Conservation (phyloP, 164 flowering plant genomes). For the Kalanchoe fedtschenkoi region DNA sequence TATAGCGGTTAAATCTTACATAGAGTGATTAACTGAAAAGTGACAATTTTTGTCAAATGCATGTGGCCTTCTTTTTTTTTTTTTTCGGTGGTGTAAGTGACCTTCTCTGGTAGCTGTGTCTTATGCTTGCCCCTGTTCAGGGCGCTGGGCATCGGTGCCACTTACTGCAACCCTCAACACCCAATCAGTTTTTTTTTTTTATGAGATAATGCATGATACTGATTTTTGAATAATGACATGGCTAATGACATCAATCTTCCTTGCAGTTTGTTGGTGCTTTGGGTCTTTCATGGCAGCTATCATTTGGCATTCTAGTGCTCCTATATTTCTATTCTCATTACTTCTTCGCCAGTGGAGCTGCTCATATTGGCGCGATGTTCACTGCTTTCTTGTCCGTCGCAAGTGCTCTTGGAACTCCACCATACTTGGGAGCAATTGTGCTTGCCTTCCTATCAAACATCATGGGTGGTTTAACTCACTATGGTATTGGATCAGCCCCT, state of each 20-base stretch:
- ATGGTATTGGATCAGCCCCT: slow-evolving; percentile 94
- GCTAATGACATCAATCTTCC: background rate
- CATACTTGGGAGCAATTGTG: slow-evolving; percentile 69
- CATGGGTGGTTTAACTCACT: slow-evolving; percentile 89
- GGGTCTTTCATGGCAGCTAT: slow-evolving; percentile 82
- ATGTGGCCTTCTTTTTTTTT: background rate
- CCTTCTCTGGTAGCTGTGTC: background rate
- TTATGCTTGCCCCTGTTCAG: too few species aligned
- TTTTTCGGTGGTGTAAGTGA: background rate
- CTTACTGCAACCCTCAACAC: background rate
- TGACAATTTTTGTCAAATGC: background rate
- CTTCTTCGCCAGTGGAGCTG: slow-evolving; percentile 96
- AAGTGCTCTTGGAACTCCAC: slow-evolving; percentile 82
- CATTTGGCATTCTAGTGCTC: slow-evolving; percentile 80
- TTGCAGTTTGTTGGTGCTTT: slow-evolving; percentile 89
- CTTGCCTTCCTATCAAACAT: slow-evolving; percentile 82
- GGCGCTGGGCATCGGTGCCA: background rate
- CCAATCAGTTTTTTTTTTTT: background rate
- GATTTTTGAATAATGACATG: background rate
- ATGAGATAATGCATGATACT: background rate
- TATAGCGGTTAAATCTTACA: background rate
- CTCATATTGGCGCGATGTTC: slow-evolving; percentile 96
- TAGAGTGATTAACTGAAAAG: background rate
- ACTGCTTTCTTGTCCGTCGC: slow-evolving; percentile 89
- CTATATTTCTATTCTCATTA: slow-evolving; percentile 93